Percentiles rank a stretch among this genome's conserved stretches.
These are phyloP conservation scores for Lasiodiplodia theobromae DNA, from an alignment of 2,329 filamentous ascomycete species.

Conservation along the genomic window DNA sequence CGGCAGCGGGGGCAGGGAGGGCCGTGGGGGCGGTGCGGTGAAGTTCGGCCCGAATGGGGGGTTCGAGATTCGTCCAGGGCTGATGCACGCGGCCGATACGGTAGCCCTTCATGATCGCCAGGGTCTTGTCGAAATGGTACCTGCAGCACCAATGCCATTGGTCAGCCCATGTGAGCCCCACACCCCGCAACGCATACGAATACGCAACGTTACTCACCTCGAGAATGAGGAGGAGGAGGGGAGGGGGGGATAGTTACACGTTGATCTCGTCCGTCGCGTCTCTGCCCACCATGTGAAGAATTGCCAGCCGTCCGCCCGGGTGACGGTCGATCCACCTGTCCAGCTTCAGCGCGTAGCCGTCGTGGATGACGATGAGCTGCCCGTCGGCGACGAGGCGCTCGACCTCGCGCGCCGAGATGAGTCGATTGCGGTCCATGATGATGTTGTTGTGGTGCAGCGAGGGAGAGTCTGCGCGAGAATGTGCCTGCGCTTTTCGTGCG, in stretches of 20 bases:
- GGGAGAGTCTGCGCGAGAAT: not conserved
- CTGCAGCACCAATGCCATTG: slow-evolving; percentile 48
- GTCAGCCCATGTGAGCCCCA: not conserved
- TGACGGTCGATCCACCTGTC: slow-evolving; percentile 66
- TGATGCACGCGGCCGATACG: slow-evolving; percentile 65
- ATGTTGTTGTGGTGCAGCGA: not conserved
- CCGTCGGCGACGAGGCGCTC: slow-evolving; percentile 63
- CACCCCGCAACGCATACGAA: not conserved
- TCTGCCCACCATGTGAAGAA: slow-evolving; percentile 67
- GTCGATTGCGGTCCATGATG: slow-evolving; percentile 46
- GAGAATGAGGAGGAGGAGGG: not conserved
- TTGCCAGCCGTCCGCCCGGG: slow-evolving; percentile 65
- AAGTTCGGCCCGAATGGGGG: slow-evolving; percentile 63
- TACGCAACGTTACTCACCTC: slow-evolving; percentile 16
- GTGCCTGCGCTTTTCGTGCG: not conserved
- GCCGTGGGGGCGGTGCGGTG: slow-evolving; percentile 39
- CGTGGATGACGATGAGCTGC: slow-evolving; percentile 63
- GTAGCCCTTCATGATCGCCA: slow-evolving; percentile 65
- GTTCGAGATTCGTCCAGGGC: slow-evolving; percentile 65
- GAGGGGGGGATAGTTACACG: slow-evolving; percentile 52
- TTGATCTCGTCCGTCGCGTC: slow-evolving; percentile 67
- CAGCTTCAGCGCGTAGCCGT: slow-evolving; percentile 62
- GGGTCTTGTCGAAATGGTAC: slow-evolving; percentile 63
- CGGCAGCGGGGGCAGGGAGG: slow-evolving; percentile 1
- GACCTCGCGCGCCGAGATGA: slow-evolving; percentile 56